phyloP scores from a whole-genome alignment of 1,139 yeast species.

The Nakaseomyces kungkrabaensis region DNA sequence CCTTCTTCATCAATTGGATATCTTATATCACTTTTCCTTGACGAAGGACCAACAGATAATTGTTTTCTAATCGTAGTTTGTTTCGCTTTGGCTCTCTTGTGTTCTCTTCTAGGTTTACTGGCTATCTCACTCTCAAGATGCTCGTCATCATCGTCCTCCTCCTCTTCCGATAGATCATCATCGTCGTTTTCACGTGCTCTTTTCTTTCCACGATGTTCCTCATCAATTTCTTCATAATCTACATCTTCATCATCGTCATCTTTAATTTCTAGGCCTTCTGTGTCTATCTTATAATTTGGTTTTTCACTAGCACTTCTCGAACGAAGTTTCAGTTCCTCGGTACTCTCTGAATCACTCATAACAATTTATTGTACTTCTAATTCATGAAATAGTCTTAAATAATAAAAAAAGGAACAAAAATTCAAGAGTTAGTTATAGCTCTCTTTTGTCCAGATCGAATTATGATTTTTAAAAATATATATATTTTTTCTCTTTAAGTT shows the following conservation, averaged over 20 bases:
- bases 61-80: neutral
- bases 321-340: slow-evolving; percentile 7
- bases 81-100: neutral
- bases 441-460: no score
- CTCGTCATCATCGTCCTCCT: slow-evolving; percentile 3
- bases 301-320: slow-evolving; percentile 19
- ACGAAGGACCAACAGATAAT: neutral
- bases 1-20: slow-evolving; percentile 35
- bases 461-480: no score
- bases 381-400: no score
- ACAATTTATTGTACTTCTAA: no score
- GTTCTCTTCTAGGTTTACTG: neutral
- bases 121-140: neutral
- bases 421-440: no score
- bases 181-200: slow-evolving; percentile 7
- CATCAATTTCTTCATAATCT: slow-evolving; percentile 23
- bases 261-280: slow-evolving; percentile 22
- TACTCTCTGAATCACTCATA: slow-evolving; percentile 6
- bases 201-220: slow-evolving; percentile 4
- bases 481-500: no score
- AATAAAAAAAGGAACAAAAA: no score
- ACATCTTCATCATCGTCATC: slow-evolving; percentile 23
- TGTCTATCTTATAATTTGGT: slow-evolving; percentile 21
- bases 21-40: neutral
- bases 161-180: slow-evolving; percentile 13